Conservation (phyloP, 495 filamentous ascomycete species). For the Hapsidospora chrysogenum region DNA sequence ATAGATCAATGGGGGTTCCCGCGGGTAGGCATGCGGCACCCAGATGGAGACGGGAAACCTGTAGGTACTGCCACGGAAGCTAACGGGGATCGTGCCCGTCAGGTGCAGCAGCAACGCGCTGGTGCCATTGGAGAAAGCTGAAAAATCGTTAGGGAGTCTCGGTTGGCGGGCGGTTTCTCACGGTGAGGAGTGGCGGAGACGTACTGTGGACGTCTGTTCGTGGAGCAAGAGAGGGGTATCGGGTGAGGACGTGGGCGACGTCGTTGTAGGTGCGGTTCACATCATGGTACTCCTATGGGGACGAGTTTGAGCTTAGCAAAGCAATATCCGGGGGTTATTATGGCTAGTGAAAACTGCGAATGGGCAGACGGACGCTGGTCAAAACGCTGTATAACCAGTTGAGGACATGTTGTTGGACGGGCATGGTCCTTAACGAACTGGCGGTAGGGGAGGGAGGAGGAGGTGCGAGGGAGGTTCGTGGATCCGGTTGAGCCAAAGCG, state of each 20-base stretch:
- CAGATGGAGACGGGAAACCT: conserved; percentile 85
- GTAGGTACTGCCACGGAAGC: conserved; percentile 78
- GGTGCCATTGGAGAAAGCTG: conserved; percentile 78
- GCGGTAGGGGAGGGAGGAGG: too few species aligned
- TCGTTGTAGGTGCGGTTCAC: conserved; percentile 85
- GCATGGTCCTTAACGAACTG: too few species aligned
- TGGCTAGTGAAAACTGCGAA: background rate
- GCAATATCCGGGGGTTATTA: conserved; percentile 1
- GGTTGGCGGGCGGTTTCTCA: background rate
- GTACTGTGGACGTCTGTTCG: conserved; percentile 93
- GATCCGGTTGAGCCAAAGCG: too few species aligned
- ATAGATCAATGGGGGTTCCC: conserved; percentile 69
- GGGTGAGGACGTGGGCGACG: conserved; percentile 62
- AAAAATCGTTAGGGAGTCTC: conserved; percentile 1
- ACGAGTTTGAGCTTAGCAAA: background rate
- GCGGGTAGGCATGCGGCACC: conserved; percentile 88
- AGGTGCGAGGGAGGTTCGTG: too few species aligned
- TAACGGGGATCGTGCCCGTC: conserved; percentile 70
- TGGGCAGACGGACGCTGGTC: conserved; percentile 42
- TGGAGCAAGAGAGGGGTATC: conserved; percentile 73
- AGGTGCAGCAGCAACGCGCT: conserved; percentile 80
- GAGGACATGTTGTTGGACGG: conserved; percentile 73
- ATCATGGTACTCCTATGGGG: conserved; percentile 71
- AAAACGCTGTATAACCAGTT: conserved; percentile 91
- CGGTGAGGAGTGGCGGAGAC: conserved; percentile 5